These are phyloP conservation scores for Hanseniaspora clermontiae DNA, from an alignment of 805 yeast genomes.

Conservation along the genomic window DNA sequence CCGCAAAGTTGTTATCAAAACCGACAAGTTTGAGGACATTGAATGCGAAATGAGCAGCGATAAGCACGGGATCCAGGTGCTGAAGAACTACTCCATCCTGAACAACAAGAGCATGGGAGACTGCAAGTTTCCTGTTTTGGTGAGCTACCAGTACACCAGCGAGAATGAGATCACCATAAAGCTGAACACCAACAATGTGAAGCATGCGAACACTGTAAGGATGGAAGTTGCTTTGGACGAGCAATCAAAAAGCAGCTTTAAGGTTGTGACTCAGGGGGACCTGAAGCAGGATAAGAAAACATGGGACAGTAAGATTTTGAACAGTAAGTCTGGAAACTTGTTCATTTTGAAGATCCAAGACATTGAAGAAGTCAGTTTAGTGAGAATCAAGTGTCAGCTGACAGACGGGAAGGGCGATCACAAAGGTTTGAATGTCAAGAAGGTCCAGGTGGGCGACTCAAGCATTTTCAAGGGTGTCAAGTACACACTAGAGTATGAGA, in stretches of 20 bases:
- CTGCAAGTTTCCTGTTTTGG: not conserved
- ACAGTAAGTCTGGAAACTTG: not conserved
- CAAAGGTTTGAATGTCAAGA: conserved; percentile 4
- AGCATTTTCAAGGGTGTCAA: conserved; percentile 11
- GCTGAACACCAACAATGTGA: conserved; percentile 3
- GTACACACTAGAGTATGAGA: not conserved
- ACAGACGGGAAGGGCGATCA: conserved; percentile 8
- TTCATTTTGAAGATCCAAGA: conserved; percentile 6
- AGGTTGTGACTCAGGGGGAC: conserved; percentile 7
- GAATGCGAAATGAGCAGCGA: not conserved
- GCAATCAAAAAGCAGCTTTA: not conserved
- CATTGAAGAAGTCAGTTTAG: not conserved
- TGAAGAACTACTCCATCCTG: conserved; percentile 4
- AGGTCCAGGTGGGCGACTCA: not conserved
- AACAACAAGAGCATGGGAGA: not conserved
- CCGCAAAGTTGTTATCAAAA: not conserved
- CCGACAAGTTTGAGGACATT: conserved; percentile 8
- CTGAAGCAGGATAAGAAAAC: not conserved
- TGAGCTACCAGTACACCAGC: conserved; percentile 5
- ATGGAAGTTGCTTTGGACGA: not conserved
- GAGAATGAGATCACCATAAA: conserved; percentile 4
- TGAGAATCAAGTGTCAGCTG: not conserved
- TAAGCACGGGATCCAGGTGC: conserved; percentile 1
- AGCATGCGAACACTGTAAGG: not conserved
- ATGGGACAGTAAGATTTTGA: conserved; percentile 1